A percentile compares a stretch with the other conserved stretches of the same genome.
Evolutionary conservation across 768 basidiomycete species (phyloP).

Genomic region (Phaeotremella fagi): DNA sequence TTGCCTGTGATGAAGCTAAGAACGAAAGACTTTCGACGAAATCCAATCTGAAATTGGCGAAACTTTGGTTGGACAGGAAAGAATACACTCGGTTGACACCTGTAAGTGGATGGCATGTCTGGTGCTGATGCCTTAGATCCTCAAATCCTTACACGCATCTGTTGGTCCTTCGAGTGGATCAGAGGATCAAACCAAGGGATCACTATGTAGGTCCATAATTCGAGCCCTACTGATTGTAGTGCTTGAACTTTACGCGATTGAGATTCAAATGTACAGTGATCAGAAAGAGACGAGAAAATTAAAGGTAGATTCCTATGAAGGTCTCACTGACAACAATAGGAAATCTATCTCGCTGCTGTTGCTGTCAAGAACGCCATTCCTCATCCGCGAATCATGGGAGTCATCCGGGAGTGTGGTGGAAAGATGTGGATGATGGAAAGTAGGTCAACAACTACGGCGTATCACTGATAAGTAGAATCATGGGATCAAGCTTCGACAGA

Average conservation of each 20-base stretch:
- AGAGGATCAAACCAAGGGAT: conserved; percentile 76
- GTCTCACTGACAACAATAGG: conserved; percentile 54
- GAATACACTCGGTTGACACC: conserved; percentile 79
- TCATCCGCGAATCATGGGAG: conserved; percentile 96
- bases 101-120: conserved; percentile 51
- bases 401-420: conserved; percentile 97
- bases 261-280: conserved; percentile 99
- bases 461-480: conserved; percentile 77
- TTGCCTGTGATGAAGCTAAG: conserved; percentile 84
- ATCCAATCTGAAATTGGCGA: conserved; percentile 94
- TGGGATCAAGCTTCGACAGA: conserved; percentile 97
- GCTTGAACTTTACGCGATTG: conserved; percentile 93
- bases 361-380: conserved; percentile 92
- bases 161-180: conserved; percentile 39
- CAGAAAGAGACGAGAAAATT: conserved; percentile 92
- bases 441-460: no score
- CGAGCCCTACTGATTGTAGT: no score
- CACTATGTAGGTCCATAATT: conserved; percentile 57
- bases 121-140: conserved; percentile 25
- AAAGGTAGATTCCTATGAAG: conserved; percentile 57
- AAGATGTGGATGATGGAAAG: conserved; percentile 99
- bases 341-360: conserved; percentile 94
- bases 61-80: conserved; percentile 91
- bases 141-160: conserved; percentile 42
- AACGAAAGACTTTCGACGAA: conserved; percentile 96